Base-by-base conservation (phyloP, 768 basidiomycete species). In the Russula brevipes region DNA sequence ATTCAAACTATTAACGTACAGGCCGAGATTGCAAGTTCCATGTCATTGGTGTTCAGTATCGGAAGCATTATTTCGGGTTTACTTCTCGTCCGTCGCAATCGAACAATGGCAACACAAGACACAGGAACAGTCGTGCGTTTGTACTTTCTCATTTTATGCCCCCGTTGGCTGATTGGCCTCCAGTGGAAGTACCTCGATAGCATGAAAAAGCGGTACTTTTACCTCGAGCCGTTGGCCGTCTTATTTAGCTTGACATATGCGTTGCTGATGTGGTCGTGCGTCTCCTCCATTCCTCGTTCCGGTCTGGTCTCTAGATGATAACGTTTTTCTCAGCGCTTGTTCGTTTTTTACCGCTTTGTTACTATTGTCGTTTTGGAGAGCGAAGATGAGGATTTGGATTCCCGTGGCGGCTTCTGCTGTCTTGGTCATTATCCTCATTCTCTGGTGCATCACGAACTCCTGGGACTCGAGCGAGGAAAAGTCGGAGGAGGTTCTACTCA, bases 241-340 rank as follows among this genome's bases (percentile, higher is more conserved):
- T 66, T 83, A 58, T 83, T 83, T 61, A 80, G 81, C 61, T 66
- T 85, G 9, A 84, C 84, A 0, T 81, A 82, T 59, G 80, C 82
- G 1, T 72, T 85, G 24, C 73, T 85, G 47, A 78, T 85, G 75
- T 85, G 83, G 83, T 79, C 78, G 84, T 84, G 67, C 72, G 83
- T 77, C 8, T 12, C 33, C 24, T 24, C 24, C 24, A 33, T 38
- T 17, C 11, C 42, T 19, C 30, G 17, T 33, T 33, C 11, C 42
- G n/a, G 24, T 24, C 24, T 1, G 24, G 17, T 12, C 11, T 44
- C 19, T 31, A 31, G 19, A 45, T 16, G 39, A 30, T 47, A 39
- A 44, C 44, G 33, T 44, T 33, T 31, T 33, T n/a, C 14, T 14
- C 35, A 80, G 79, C 24, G 77, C 76, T 73, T 64, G 76, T 2